Evolutionary conservation across 2,329 filamentous ascomycete species (phyloP), one percentile per base, ranked within the genome.

Genomic region (Pseudocercospora ulei): DNA sequence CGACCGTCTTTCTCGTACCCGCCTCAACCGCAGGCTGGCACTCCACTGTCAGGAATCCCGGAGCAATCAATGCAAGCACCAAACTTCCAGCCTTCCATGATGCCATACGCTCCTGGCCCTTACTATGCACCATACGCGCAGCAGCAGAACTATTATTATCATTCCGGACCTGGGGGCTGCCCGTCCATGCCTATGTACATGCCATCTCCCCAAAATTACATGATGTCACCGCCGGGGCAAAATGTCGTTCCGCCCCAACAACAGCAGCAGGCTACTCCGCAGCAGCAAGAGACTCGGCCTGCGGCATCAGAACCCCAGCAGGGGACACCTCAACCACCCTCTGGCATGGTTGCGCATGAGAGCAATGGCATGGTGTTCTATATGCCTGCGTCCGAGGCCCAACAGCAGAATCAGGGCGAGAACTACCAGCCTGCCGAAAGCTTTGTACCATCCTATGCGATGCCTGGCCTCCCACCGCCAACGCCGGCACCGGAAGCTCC

Each of bases 311-410:
- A 49, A 11, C 38, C 40, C 12, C 36, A 43, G 28, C 14, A 31
- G 11, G 24, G 25, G 22, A 27, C 34, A 22, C 19, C 28, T n/a
- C 43, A 43, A 4, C 62, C 66, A 18, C 75, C 73, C 48, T 62
- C 65, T 2, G 69, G 68, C 11, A 73, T 74, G 41, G 72, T 80
- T 12, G 84, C 85, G 0, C 87, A 95, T 60, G 88, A 96, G 65
- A 78, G 80, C 48, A 93, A 94, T 52, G 90, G 90, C 46, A 96
- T 92, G 73, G 86, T 94, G 1, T 96, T 93, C 62, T 98, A 94
- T 59, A 87, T 56, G 25, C 54, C 56, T 3, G 54, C 54, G 7
- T 51, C 54, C 0, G 55, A 59, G 35, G 56, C 54, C 12, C 44
- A 45, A n/a, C 44, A 49, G 19, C 48, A 52, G 26, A 19, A 48